A percentile compares a stretch with the other conserved stretches of the same genome.
Conservation (phyloP, 1,284 basidiomycete species). For the Naganishia albida region DNA sequence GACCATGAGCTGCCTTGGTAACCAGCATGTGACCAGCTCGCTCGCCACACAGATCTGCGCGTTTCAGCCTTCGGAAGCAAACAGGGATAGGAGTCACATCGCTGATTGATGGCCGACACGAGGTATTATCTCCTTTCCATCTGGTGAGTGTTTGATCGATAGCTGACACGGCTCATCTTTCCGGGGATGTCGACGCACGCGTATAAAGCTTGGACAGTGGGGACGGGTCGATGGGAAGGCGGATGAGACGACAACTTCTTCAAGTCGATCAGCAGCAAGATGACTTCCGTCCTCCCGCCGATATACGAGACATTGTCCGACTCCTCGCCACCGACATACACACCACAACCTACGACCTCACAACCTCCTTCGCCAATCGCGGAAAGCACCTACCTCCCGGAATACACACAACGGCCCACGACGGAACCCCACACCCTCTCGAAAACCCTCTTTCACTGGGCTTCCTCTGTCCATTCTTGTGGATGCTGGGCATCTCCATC, state of each 20-base stretch:
- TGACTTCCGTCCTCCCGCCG: background rate
- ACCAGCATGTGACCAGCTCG: no score
- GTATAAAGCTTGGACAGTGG: no score
- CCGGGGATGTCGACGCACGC: background rate
- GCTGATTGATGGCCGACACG: background rate
- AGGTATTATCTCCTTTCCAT: background rate
- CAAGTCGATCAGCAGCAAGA: background rate
- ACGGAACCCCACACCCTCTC: constrained; percentile 49
- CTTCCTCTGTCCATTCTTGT: constrained; percentile 45
- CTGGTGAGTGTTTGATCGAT: constrained; percentile 9
- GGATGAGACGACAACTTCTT: background rate
- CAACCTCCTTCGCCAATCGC: background rate
- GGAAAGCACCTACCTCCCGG: constrained; percentile 33
- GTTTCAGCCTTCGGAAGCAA: no score
- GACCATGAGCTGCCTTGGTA: no score
- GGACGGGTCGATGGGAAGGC: background rate
- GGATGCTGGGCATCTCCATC: constrained; percentile 48
- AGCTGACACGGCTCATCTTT: background rate
- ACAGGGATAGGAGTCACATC: no score
- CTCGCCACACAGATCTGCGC: background rate
- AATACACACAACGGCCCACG: constrained; percentile 39
- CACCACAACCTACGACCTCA: background rate
- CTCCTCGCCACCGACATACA: background rate
- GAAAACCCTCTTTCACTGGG: constrained; percentile 46
- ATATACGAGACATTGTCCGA: background rate